phyloP scores from a whole-genome alignment of 306 rosid species.

The Dryas drummondii region DNA sequence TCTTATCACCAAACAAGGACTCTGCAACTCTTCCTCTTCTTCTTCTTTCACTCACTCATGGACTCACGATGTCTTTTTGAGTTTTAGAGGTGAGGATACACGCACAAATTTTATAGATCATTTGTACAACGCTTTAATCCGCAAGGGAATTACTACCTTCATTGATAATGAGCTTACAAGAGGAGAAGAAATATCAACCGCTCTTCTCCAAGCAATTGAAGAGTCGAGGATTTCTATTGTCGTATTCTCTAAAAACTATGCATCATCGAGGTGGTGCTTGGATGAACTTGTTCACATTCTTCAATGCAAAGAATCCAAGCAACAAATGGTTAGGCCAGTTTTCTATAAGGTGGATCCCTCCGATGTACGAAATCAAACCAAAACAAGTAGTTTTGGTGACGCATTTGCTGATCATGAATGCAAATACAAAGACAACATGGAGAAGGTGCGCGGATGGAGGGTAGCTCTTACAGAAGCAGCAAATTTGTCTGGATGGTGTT shows the following conservation, averaged over 20 bases:
- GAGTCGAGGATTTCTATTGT: too few species aligned
- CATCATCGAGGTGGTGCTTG: neutral
- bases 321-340: conserved; percentile 10
- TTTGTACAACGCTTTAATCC: too few species aligned
- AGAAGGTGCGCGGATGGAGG: too few species aligned
- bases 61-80: neutral
- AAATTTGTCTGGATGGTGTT: too few species aligned
- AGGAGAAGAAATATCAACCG: too few species aligned
- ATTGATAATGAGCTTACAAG: too few species aligned
- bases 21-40: neutral
- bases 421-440: neutral
- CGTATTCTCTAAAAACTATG: too few species aligned
- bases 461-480: too few species aligned
- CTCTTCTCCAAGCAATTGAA: too few species aligned
- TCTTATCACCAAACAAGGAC: neutral
- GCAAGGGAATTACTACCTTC: neutral
- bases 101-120: too few species aligned
- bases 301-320: neutral
- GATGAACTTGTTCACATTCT: neutral
- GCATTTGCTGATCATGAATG: neutral
- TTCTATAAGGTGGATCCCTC: conserved; percentile 13
- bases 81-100: neutral
- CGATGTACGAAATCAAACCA: conserved; percentile 5
- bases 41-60: neutral
- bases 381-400: neutral